phyloP scores from a whole-genome alignment of 306 rosid species.

The Vachellia pachyceras region DNA sequence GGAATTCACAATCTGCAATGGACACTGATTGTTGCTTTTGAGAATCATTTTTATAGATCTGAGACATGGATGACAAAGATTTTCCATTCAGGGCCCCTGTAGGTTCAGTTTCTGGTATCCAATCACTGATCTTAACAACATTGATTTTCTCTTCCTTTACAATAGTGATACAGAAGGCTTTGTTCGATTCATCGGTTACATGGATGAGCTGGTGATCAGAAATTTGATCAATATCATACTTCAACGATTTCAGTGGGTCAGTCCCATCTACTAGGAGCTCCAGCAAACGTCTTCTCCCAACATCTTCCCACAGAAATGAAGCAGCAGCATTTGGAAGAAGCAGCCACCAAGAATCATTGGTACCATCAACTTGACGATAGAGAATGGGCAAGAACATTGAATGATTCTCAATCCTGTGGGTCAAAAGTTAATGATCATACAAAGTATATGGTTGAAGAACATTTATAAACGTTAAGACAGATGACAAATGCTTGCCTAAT shows the following conservation, averaged over 20 bases:
- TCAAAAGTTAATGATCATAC: slow-evolving; percentile 32
- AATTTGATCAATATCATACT: slow-evolving; percentile 84
- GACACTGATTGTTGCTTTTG: slow-evolving; percentile 49
- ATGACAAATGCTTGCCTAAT: slow-evolving; percentile 22
- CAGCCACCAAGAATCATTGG: slow-evolving; percentile 78
- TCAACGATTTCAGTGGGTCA: slow-evolving; percentile 69
- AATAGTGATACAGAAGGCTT: slow-evolving; percentile 74
- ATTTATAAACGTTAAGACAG: slow-evolving; percentile 14
- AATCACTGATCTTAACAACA: slow-evolving; percentile 84
- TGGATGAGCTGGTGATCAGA: slow-evolving; percentile 76
- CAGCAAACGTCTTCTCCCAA: slow-evolving; percentile 84
- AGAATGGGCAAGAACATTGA: slow-evolving; percentile 86
- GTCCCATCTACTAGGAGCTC: slow-evolving; percentile 82
- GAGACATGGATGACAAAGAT: slow-evolving; percentile 49
- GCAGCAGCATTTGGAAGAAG: slow-evolving; percentile 82
- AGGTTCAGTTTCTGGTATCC: slow-evolving; percentile 89
- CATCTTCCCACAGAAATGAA: slow-evolving; percentile 97
- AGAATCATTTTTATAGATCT: slow-evolving; percentile 48
- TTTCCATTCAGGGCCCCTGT: slow-evolving; percentile 51
- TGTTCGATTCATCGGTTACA: slow-evolving; percentile 63
- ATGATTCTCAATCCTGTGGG: slow-evolving; percentile 86
- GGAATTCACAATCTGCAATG: slow-evolving; percentile 58
- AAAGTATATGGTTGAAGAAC: slow-evolving; percentile 17
- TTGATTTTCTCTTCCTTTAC: slow-evolving; percentile 82
- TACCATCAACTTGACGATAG: slow-evolving; percentile 88